A percentile compares a stretch with the other conserved stretches of the same genome.
phyloP scores from a whole-genome alignment of 2,329 filamentous ascomycete genomes.

The Cladosporium sp. region DNA sequence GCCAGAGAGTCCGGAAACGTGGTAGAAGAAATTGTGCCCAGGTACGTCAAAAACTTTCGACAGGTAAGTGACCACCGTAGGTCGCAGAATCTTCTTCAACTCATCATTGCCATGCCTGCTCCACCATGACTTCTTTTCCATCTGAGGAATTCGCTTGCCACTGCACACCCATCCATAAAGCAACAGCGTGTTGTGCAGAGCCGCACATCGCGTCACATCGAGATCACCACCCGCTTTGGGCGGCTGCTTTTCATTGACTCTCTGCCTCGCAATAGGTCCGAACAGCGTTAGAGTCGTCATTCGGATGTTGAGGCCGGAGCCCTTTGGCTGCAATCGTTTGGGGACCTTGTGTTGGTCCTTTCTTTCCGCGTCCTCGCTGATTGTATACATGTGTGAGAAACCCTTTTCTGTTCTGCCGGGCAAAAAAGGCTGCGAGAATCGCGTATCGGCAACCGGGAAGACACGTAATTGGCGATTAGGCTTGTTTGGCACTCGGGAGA shows the following conservation, averaged over 20 bases:
- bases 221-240: slow-evolving; percentile 21
- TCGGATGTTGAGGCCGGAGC: slow-evolving; percentile 15
- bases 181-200: slow-evolving; percentile 31
- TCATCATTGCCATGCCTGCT: slow-evolving; percentile 24
- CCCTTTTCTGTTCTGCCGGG: background rate
- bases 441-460: background rate
- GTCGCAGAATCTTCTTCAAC: slow-evolving; percentile 25
- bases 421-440: background rate
- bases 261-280: slow-evolving; percentile 28
- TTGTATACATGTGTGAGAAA: slow-evolving; percentile 10
- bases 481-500: background rate
- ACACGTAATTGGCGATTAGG: background rate
- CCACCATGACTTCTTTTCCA: slow-evolving; percentile 32
- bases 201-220: slow-evolving; percentile 30
- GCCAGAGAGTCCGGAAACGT: slow-evolving; percentile 26
- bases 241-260: slow-evolving; percentile 25
- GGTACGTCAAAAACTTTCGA: slow-evolving; percentile 31
- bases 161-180: slow-evolving; percentile 33
- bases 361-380: slow-evolving; percentile 4
- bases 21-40: slow-evolving; percentile 31
- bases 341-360: slow-evolving; percentile 4
- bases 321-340: slow-evolving; percentile 7
- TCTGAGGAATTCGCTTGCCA: slow-evolving; percentile 27
- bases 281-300: slow-evolving; percentile 21
- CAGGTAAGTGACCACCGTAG: slow-evolving; percentile 26